Base-by-base conservation (phyloP, 495 filamentous ascomycete genomes). In the Hyaloscypha bicolor region DNA sequence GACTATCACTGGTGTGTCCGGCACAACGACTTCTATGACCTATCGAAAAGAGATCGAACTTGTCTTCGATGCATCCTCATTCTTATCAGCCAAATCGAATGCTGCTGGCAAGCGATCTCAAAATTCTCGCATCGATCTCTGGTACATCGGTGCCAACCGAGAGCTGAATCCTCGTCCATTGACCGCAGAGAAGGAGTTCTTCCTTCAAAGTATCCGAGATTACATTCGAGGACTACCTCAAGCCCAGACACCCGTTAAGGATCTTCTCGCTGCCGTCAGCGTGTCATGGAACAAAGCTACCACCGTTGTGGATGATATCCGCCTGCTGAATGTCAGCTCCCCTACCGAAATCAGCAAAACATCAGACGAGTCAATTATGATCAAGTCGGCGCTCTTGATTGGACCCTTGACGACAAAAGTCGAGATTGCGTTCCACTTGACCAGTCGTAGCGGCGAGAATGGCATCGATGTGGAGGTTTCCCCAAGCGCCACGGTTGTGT, bases 41-140 rank as follows among this genome's bases (percentile, higher is more conserved):
- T 97, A 96, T 79, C 80, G 83, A 68, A 81, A 83, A 42, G 88
- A 94, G 62, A 85, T 98, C 37, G 86, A 93, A 70, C 85, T 97
- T 45, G 86, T 85, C 55, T 93, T 96, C 78, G 85, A 93, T 70
- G 84, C 88, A 4, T 70, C 82, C 12, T 83, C 88, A 19, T 92
- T 93, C 71, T 73, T 75, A 6, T 51, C 70, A 19, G 66, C 70
- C 6, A 60, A 75, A 3, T 48, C 66, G 35, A 67, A 77, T 31
- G 45, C 51, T 22, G 12, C 60, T 9, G 22, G 52, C 6, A 57
- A 66, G 69, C 32, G 66, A n/a, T 9, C 73, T n/a, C 63, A 56
- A 66, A 81, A 71, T 66, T 76, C 73, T 14, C 68, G 64, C 11
- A 81, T 84, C 66, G 82, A 83, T 63, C 72, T 87, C 39, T 83